Evolutionary conservation across 2,329 filamentous ascomycete genomes (phyloP).

Genomic region (Diatrype stigma): DNA sequence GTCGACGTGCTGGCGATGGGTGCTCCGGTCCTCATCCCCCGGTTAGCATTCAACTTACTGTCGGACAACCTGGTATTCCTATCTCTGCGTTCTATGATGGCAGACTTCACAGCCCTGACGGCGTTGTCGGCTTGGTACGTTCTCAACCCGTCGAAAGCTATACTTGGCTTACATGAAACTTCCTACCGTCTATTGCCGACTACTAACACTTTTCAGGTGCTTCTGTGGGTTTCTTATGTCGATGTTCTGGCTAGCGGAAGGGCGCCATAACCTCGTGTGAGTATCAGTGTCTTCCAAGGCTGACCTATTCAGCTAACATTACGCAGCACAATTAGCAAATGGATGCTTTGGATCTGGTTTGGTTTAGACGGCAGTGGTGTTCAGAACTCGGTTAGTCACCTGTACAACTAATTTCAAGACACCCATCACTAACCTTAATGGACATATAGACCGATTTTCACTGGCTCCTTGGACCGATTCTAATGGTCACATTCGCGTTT

Average conservation of each 20-base stretch:
- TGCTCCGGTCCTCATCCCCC: constrained; percentile 72
- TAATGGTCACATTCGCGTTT: constrained; percentile 83
- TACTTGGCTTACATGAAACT: neutral
- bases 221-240: constrained; percentile 78
- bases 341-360: constrained; percentile 95
- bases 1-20: constrained; percentile 76
- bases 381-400: constrained; percentile 44
- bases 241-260: constrained; percentile 72
- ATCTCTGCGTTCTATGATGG: constrained; percentile 78
- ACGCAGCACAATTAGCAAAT: constrained; percentile 67
- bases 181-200: neutral
- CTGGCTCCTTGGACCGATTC: constrained; percentile 68
- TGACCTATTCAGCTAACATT: constrained; percentile 9
- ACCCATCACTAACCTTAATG: constrained; percentile 4
- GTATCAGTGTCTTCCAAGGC: constrained; percentile 13
- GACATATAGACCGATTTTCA: constrained; percentile 62
- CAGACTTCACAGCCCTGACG: constrained; percentile 75
- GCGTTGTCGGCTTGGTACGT: constrained; percentile 64
- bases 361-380: constrained; percentile 71
- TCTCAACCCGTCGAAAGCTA: neutral
- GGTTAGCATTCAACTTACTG: constrained; percentile 77
- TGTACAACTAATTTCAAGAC: constrained; percentile 6
- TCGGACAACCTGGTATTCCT: constrained; percentile 83
- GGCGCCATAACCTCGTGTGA: constrained; percentile 53
- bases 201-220: constrained; percentile 40